Evolutionary conservation across 495 filamentous ascomycete species (phyloP).

Genomic region (Bacidia rubella): DNA sequence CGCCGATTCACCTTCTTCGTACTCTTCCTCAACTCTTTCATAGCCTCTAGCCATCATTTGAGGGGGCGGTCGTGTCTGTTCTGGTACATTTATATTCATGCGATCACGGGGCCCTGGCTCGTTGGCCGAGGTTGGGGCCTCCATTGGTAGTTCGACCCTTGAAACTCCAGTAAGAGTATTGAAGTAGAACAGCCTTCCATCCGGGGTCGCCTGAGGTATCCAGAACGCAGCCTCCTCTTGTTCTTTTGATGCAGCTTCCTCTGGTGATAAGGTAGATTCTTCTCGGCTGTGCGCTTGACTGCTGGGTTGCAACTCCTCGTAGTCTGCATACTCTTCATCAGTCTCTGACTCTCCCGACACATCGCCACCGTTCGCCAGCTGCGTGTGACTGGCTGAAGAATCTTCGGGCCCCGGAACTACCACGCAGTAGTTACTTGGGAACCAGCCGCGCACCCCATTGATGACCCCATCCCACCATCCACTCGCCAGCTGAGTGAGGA

Average conservation of each 20-base stretch:
- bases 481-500: constrained; percentile 92
- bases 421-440: constrained; percentile 96
- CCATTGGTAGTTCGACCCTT: constrained; percentile 84
- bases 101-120: constrained; percentile 81
- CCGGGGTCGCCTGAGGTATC: constrained; percentile 94
- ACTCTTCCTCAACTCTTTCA: constrained; percentile 69
- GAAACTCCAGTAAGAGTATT: constrained; percentile 90
- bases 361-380: constrained; percentile 34
- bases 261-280: constrained; percentile 49
- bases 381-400: constrained; percentile 26
- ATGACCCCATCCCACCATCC: constrained; percentile 99
- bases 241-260: constrained; percentile 49
- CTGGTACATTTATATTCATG: constrained; percentile 74
- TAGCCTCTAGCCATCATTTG: constrained; percentile 83
- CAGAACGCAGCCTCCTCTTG: constrained; percentile 90
- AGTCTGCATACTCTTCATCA: constrained; percentile 55
- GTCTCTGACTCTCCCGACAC: constrained; percentile 41
- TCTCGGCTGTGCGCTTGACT: constrained; percentile 43
- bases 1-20: constrained; percentile 61
- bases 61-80: constrained; percentile 81
- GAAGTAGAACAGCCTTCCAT: constrained; percentile 93
- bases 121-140: constrained; percentile 66
- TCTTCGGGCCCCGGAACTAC: constrained; percentile 66
- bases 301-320: constrained; percentile 52
- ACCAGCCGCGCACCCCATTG: constrained; percentile 87